Evolutionary conservation across 2,329 filamentous ascomycete species (phyloP), one percentile per base, ranked within the genome.

Genomic region (Thermochaetoides dissita): DNA sequence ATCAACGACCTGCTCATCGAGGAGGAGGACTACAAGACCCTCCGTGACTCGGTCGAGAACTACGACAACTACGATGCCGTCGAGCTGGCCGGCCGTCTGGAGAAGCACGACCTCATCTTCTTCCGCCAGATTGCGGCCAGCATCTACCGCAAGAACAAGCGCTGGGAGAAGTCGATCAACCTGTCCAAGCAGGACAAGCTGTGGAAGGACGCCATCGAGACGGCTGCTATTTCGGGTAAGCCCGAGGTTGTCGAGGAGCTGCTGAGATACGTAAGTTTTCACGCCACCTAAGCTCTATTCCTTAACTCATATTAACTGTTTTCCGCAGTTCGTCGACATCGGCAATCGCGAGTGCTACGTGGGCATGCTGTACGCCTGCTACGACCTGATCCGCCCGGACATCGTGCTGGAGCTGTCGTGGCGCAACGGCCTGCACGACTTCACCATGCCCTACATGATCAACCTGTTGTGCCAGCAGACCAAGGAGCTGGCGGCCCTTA

Each of bases 391-490:
- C 53, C 85, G 86, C 11, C 82, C 93, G 3, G 87, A 96, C 58
- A 71, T 93, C 40, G 82, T 98, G 45, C 76, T 98, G 63, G 91
- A 98, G 68, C 76, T 98, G 44, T 96, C 91, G 46, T 98, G 91
- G 91, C 89, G 91, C 54, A 74, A 94, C 59, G 86, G 87, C 46
- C 81, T 98, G 34, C 79, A 81, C 55, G 91, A 98, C 68, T 98
- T 94, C 67, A 94, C 88, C 38, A 98, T 98, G 93, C 91, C 91
- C 11, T 98, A 94, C 72, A 93, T 98, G 86, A 96, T 98, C 75
- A 98, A 96, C 69, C 83, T 93, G 69, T 72, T 98, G 49, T 78
- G 81, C 53, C 87, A 94, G 63, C 88, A 96, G 66, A 87, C 85
- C 34, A 79, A 82, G 52, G 81, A 93, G 43, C 81, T 98, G 52